A percentile compares a stretch with the other conserved stretches of the same genome.
These are phyloP conservation scores for Hypoxylon sp. DNA, from an alignment of 2,329 filamentous ascomycete genomes.

Conservation along the genomic window DNA sequence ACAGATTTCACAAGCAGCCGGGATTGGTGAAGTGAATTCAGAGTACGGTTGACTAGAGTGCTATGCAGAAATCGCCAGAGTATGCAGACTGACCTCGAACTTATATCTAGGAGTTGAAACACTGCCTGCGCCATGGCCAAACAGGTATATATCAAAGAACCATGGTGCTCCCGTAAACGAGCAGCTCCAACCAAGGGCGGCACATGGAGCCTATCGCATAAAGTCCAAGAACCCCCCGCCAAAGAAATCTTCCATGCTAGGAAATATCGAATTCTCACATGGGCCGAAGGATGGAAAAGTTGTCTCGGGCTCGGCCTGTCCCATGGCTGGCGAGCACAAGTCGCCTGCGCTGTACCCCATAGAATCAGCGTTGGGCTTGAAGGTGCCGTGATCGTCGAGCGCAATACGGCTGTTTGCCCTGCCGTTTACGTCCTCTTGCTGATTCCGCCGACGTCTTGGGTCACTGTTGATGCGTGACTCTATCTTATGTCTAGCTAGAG, in stretches of 20 bases:
- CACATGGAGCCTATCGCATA: conserved; percentile 28
- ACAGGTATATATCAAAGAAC: background rate
- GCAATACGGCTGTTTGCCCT: background rate
- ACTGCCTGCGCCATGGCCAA: too few relatives aligned
- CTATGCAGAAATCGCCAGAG: too few relatives aligned
- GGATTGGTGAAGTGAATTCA: too few relatives aligned
- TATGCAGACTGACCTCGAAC: too few relatives aligned
- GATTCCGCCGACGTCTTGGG: conserved; percentile 3
- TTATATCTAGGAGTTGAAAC: too few relatives aligned
- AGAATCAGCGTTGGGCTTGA: background rate
- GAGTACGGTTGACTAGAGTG: too few relatives aligned
- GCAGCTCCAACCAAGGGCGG: too few relatives aligned
- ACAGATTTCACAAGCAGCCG: too few relatives aligned
- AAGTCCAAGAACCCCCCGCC: conserved; percentile 46
- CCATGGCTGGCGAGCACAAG: conserved; percentile 15
- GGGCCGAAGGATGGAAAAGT: conserved; percentile 33
- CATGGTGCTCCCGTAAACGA: background rate
- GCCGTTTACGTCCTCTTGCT: background rate
- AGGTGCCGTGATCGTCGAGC: background rate
- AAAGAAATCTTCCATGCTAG: conserved; percentile 47
- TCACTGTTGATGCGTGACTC: conserved; percentile 38
- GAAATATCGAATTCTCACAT: conserved; percentile 40
- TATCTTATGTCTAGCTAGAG: conserved; percentile 42
- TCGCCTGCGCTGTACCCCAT: conserved; percentile 8
- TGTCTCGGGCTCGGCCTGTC: conserved; percentile 23